Base-by-base conservation (phyloP, 805 yeast genomes). In the Blastobotrys attinorum region DNA sequence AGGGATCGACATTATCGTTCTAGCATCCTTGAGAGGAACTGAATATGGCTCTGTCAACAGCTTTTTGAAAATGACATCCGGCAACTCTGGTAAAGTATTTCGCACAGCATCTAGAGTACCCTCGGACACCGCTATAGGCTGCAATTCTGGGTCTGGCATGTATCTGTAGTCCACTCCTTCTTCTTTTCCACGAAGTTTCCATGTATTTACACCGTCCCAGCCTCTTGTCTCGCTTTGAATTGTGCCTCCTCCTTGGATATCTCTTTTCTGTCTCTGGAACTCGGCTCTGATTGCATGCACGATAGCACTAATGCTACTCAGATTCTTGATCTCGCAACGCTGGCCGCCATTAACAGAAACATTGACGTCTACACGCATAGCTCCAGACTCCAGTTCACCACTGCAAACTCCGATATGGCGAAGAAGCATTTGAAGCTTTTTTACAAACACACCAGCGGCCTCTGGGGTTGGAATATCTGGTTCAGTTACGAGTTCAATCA, bases 281-380 rank as follows among this genome's bases (percentile, higher is more conserved):
- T 89, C 97, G 17, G 64, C 66, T 47, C 73, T 71, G 22, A 88
- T 73, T 0, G 98, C 96, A 42, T 75, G 76, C 11, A 74, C 66
- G 15, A 90, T 85, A 5, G 94, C 89, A 13, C 86, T 73, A 0
- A 88, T 80, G 23, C 89, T 85, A 7, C 95, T 83, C 53, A 92
- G 66, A 61, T 92, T 92, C 60, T 92, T 92, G 55, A 92, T 73
- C 56, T 92, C 98, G 18, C 90, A 87, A 47, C 97, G 64, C 34
- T 78, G 71, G 44, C 81, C 78, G 15, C 54, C 57, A 48, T 77
- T 76, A 4, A 90, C 79, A 20, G 94, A 83, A n/a, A 92, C 73
- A 52, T 92, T 92, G 7, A 87, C 97, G 58, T 92, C 98, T 3
- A 90, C 92, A 55, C 98, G 72, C 73, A 92, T 82, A 0, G 97